These are phyloP conservation scores for Chaetomium globosum DNA, from an alignment of 2,329 filamentous ascomycete genomes.

Conservation along the genomic window DNA sequence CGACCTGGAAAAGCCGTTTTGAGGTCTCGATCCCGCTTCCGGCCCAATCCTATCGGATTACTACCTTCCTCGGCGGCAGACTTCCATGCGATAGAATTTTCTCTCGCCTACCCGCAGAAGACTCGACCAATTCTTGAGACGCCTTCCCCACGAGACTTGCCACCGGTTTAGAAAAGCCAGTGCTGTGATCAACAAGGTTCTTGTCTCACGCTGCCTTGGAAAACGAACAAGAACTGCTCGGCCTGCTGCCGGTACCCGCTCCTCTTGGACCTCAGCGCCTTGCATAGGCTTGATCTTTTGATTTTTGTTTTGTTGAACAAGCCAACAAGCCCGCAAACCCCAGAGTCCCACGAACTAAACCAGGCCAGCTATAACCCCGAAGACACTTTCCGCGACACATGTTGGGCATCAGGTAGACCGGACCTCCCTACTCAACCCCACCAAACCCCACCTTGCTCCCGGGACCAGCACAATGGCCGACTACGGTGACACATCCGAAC, in stretches of 20 bases:
- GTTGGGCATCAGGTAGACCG: slow-evolving; percentile 15
- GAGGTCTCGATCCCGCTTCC: slow-evolving; percentile 30
- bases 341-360: neutral
- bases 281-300: neutral
- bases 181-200: slow-evolving; percentile 14
- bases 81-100: neutral
- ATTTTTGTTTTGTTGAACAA: neutral
- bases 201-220: slow-evolving; percentile 10
- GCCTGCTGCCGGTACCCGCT: neutral
- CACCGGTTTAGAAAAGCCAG: neutral
- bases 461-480: slow-evolving; percentile 37
- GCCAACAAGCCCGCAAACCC: neutral
- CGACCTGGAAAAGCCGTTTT: slow-evolving; percentile 12
- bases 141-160: neutral
- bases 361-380: neutral
- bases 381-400: slow-evolving; percentile 1
- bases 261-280: neutral
- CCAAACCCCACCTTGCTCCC: neutral
- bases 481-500: slow-evolving; percentile 42
- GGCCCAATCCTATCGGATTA: slow-evolving; percentile 20
- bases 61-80: slow-evolving; percentile 8
- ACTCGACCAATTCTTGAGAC: neutral
- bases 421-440: neutral
- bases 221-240: slow-evolving; percentile 1
- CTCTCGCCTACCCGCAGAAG: neutral